phyloP scores from a whole-genome alignment of 495 filamentous ascomycete species.

The Clohesyomyces aquaticus region DNA sequence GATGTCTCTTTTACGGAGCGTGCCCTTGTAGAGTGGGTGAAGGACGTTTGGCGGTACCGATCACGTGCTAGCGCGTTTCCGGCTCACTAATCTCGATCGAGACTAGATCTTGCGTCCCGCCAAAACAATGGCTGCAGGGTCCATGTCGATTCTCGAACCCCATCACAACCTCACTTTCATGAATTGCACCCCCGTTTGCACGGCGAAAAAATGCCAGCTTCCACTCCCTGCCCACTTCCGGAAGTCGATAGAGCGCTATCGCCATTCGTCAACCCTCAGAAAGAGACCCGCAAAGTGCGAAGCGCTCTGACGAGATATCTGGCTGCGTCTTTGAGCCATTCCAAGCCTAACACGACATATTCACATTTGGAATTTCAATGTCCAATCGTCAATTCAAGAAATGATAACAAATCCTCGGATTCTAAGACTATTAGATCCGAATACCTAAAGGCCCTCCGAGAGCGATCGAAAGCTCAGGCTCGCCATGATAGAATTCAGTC shows the following conservation, averaged over 20 bases:
- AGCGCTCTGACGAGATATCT: constrained; percentile 34
- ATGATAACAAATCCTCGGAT: constrained; percentile 7
- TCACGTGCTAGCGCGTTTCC: too few species aligned
- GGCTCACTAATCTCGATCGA: too few species aligned
- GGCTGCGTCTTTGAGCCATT: constrained; percentile 13
- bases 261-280: constrained; percentile 41
- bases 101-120: too few species aligned
- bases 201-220: constrained; percentile 9
- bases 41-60: too few species aligned
- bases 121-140: too few species aligned
- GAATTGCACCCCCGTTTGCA: too few species aligned
- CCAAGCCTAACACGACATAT: constrained; percentile 11
- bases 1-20: too few species aligned
- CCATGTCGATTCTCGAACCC: too few species aligned
- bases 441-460: constrained; percentile 42
- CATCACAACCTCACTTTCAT: too few species aligned
- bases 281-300: constrained; percentile 40
- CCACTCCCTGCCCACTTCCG: constrained; percentile 35
- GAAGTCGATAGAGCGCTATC: constrained; percentile 39
- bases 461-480: constrained; percentile 28
- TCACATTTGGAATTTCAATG: constrained; percentile 10
- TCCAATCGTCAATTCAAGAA: not conserved
- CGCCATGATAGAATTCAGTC: constrained; percentile 38
- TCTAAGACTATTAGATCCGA: constrained; percentile 27
- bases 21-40: too few species aligned